These are phyloP conservation scores for Alternaria gansuensis DNA, from an alignment of 2,329 filamentous ascomycete genomes.

Conservation along the genomic window DNA sequence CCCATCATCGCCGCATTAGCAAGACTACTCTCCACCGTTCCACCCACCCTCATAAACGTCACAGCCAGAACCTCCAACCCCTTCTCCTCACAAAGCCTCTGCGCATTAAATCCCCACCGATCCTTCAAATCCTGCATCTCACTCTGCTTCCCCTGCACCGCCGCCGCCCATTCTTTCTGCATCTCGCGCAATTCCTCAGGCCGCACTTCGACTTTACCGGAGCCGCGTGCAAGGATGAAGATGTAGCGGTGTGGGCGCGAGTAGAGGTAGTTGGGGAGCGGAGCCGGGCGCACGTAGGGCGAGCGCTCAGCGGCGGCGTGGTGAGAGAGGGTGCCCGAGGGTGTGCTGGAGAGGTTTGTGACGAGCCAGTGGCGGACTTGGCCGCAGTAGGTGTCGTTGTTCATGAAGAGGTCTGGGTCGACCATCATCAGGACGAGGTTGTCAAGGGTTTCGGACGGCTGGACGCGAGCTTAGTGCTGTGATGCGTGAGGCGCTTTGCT, in stretches of 20 bases:
- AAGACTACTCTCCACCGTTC: constrained; percentile 28
- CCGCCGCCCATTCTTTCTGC: constrained; percentile 30
- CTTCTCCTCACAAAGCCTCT: constrained; percentile 32
- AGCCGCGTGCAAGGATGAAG: constrained; percentile 29
- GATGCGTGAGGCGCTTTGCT: too few relatives aligned
- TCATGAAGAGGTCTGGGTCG: constrained; percentile 37
- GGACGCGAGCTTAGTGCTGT: not conserved
- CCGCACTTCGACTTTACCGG: constrained; percentile 20
- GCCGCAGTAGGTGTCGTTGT: constrained; percentile 34
- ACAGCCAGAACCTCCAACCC: constrained; percentile 29
- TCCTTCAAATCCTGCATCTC: constrained; percentile 36
- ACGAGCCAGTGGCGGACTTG: constrained; percentile 39
- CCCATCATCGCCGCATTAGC: constrained; percentile 30
- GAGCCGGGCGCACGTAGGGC: constrained; percentile 32
- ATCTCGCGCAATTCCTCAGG: constrained; percentile 29
- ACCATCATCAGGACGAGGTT: constrained; percentile 33
- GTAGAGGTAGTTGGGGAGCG: constrained; percentile 27
- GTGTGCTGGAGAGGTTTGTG: constrained; percentile 24
- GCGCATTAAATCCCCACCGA: constrained; percentile 35
- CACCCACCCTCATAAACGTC: constrained; percentile 31
- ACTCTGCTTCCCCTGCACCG: constrained; percentile 28
- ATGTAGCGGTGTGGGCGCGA: constrained; percentile 33
- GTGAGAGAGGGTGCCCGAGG: constrained; percentile 21
- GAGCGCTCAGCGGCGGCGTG: constrained; percentile 22
- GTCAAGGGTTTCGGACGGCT: constrained; percentile 24